phyloP scores from a whole-genome alignment of 306 rosid species.

The Quercus wislizeni region DNA sequence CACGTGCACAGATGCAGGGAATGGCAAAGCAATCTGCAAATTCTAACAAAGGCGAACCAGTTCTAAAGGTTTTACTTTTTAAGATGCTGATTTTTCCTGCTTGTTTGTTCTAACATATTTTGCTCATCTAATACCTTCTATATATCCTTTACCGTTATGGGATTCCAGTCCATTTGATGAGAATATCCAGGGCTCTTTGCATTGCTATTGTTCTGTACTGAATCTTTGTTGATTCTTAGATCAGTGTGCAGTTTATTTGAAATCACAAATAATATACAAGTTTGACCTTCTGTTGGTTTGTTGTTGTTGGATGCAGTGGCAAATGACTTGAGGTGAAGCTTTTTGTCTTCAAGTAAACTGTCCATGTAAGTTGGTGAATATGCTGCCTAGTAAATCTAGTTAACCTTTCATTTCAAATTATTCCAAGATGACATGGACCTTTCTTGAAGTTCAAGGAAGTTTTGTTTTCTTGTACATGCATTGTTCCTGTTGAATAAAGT shows the following conservation, averaged over 20 bases:
- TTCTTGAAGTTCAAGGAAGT: not conserved
- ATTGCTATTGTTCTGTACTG: not conserved
- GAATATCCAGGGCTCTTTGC: not conserved
- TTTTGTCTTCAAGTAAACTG: conserved; percentile 21
- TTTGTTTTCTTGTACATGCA: not conserved
- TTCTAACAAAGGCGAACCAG: conserved; percentile 63
- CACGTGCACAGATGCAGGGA: conserved; percentile 64
- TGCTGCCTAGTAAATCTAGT: conserved; percentile 11
- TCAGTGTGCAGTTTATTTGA: conserved; percentile 3
- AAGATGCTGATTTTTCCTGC: conserved; percentile 7
- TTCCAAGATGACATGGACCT: not conserved
- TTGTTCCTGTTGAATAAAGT: not conserved
- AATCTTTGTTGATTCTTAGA: conserved; percentile 10
- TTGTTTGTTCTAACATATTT: conserved; percentile 20
- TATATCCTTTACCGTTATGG: not conserved
- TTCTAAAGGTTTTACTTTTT: conserved; percentile 49
- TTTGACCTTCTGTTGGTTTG: conserved; percentile 20
- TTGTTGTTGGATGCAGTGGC: conserved; percentile 68
- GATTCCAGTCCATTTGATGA: not conserved
- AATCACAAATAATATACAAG: conserved; percentile 7
- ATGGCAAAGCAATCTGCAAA: conserved; percentile 67
- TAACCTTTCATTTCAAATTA: not conserved
- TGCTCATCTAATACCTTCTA: not conserved
- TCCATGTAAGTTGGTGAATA: conserved; percentile 38
- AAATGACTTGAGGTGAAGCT: conserved; percentile 57